Evolutionary conservation across 148 eudicot genomes (phyloP), one percentile per base, ranked within the genome.

Genomic region (Spergularia marina): DNA sequence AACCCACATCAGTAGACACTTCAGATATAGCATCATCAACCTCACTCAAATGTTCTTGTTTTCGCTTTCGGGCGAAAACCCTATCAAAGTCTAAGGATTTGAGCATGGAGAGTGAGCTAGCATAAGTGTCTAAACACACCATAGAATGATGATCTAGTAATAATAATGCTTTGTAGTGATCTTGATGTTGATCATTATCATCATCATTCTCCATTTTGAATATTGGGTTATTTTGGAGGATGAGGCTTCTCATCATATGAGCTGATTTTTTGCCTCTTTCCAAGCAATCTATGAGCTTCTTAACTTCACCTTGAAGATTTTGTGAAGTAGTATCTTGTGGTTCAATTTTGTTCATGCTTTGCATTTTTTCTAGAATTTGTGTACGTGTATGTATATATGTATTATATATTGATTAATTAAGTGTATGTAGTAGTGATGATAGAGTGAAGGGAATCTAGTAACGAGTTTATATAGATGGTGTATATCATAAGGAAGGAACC

Each of bases 251-350:
- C 4, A 80, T 17, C 0, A 62, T 55, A 23, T 53, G 66, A 41
- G 75, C 71, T 20, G 82, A 80, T 23, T 80, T 74, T 70, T 75
- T 49, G 34, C 78, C 82, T 14, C 5, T 70, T 51, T 63, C 76
- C 16, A 71, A 56, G 0, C 18, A 25, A 62, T 69, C 41, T 3
- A 65, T 40, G 25, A 79, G 40, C 16, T 21, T 44, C 77, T 30
- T 30, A 30, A 30, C 36, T 30, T 30, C 36, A 30, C 2, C 36
- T 30, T 30, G 36, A 30, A 30, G 36, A 30, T 30, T 30, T 30
- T 30, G 36, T 30, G 36, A 30, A 30, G 36, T 30, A 30, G 36
- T 2, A 30, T 30, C 36, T 30, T 30, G 36, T 30, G 1, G 36
- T 30, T 30, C 36, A 30, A 30, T 30, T 30, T 30, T 30, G 36